These are phyloP conservation scores for Lasiosphaeria ovina DNA, from an alignment of 495 filamentous ascomycete species.

Conservation along the genomic window DNA sequence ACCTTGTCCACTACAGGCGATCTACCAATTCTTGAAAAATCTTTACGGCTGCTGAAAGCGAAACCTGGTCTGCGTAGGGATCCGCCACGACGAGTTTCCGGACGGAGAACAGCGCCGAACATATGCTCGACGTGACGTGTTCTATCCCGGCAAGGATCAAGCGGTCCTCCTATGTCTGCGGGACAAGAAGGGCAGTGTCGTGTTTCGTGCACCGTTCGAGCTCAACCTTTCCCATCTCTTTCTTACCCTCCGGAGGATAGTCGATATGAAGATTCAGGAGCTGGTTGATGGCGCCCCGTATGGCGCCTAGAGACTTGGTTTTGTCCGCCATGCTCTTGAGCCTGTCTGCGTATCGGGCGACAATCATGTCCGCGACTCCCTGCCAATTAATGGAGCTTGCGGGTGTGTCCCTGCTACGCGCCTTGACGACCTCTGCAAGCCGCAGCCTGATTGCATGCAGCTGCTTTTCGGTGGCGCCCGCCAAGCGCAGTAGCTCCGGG, in stretches of 20 bases:
- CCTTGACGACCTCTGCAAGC: slow-evolving; percentile 39
- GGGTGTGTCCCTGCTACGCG: slow-evolving; percentile 13
- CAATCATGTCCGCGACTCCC: slow-evolving; percentile 58
- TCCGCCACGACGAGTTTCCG: slow-evolving; percentile 26
- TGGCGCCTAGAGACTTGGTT: slow-evolving; percentile 29
- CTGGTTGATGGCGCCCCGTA: slow-evolving; percentile 46
- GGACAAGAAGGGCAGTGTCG: slow-evolving; percentile 32
- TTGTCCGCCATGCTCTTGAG: slow-evolving; percentile 48
- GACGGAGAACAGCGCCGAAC: slow-evolving; percentile 47
- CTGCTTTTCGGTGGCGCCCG: slow-evolving; percentile 32
- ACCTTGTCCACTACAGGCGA: slow-evolving; percentile 59
- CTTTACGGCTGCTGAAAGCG: slow-evolving; percentile 4
- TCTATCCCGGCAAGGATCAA: slow-evolving; percentile 44
- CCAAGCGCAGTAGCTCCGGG: slow-evolving; percentile 47
- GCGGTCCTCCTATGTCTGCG: slow-evolving; percentile 33
- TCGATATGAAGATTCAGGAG: slow-evolving; percentile 52
- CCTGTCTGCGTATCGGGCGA: slow-evolving; percentile 54
- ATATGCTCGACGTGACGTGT: slow-evolving; percentile 49
- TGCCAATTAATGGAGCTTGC: slow-evolving; percentile 55
- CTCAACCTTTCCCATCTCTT: slow-evolving; percentile 32
- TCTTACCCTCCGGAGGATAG: slow-evolving; percentile 39
- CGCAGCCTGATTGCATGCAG: slow-evolving; percentile 44
- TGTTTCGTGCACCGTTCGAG: slow-evolving; percentile 50
- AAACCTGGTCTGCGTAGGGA: slow-evolving; percentile 11
- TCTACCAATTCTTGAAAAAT: slow-evolving; percentile 42